Percentiles rank a stretch among this genome's conserved stretches.
These are phyloP conservation scores for Nicotiana paniculata DNA, from an alignment of 257 asterid species.

Conservation along the genomic window DNA sequence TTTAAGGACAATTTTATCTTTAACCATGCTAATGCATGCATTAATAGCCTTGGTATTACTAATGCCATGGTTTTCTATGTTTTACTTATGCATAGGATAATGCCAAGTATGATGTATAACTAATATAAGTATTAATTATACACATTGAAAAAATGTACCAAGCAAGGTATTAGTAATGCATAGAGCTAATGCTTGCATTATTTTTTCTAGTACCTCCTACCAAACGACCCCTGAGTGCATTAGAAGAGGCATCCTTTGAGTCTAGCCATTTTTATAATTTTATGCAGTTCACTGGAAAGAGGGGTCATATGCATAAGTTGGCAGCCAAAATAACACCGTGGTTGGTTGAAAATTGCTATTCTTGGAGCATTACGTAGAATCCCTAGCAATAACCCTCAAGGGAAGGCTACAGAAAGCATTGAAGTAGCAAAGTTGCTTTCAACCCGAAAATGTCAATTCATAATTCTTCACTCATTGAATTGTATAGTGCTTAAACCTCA, in stretches of 20 bases:
- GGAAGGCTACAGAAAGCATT: background rate
- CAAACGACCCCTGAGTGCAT: background rate
- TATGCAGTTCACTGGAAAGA: background rate
- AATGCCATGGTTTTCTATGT: too few relatives aligned
- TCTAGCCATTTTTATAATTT: background rate
- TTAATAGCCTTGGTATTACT: too few relatives aligned
- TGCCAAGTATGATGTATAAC: too few relatives aligned
- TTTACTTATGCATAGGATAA: too few relatives aligned
- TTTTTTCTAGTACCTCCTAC: too few relatives aligned
- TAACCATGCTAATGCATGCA: too few relatives aligned
- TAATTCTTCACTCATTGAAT: background rate
- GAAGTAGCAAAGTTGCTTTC: background rate
- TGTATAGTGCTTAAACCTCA: background rate
- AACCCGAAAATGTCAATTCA: background rate
- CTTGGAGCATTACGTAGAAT: background rate
- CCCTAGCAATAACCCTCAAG: background rate
- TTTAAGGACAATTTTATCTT: too few relatives aligned
- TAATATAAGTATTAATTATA: too few relatives aligned
- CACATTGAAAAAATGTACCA: too few relatives aligned
- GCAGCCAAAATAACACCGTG: background rate
- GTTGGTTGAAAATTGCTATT: background rate
- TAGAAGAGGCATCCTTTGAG: background rate
- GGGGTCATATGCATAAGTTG: background rate
- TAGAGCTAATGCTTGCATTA: too few relatives aligned
- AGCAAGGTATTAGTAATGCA: too few relatives aligned